A percentile compares a stretch with the other conserved stretches of the same genome.
phyloP scores from a whole-genome alignment of 495 filamentous ascomycete genomes.

The Aspergillus avenaceus region DNA sequence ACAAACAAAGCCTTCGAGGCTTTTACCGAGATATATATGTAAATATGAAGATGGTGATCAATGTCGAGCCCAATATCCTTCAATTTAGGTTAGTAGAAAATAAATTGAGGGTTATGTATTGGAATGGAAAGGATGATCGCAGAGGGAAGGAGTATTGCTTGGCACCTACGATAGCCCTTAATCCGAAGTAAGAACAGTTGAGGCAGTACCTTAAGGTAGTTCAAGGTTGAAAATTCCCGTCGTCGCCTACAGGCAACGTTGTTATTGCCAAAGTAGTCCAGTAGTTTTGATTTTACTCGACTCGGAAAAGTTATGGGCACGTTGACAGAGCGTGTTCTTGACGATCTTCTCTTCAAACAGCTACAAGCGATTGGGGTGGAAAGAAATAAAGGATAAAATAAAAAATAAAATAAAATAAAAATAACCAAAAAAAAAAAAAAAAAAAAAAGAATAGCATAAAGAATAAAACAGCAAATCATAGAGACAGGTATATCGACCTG shows the following conservation, averaged over 20 bases:
- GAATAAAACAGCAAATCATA: conserved; percentile 4
- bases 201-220: background rate
- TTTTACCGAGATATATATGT: no score
- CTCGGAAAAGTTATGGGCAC: conserved; percentile 3
- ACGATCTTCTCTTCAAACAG: conserved; percentile 2
- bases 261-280: background rate
- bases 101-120: background rate
- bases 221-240: background rate
- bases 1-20: background rate
- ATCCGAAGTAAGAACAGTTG: background rate
- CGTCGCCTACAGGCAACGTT: background rate
- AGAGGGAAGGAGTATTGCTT: background rate
- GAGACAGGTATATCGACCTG: conserved; percentile 10
- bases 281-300: no score
- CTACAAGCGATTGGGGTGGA: background rate
- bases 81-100: no score
- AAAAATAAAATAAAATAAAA: conserved; percentile 4
- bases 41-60: no score
- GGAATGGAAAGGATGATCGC: background rate
- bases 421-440: background rate
- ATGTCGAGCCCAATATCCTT: no score
- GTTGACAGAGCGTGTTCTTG: conserved; percentile 1
- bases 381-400: background rate
- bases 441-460: background rate
- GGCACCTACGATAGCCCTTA: background rate